Evolutionary conservation across 495 filamentous ascomycete species (phyloP), one percentile per base, ranked within the genome.

Genomic region (Barbatosphaeria neglecta): DNA sequence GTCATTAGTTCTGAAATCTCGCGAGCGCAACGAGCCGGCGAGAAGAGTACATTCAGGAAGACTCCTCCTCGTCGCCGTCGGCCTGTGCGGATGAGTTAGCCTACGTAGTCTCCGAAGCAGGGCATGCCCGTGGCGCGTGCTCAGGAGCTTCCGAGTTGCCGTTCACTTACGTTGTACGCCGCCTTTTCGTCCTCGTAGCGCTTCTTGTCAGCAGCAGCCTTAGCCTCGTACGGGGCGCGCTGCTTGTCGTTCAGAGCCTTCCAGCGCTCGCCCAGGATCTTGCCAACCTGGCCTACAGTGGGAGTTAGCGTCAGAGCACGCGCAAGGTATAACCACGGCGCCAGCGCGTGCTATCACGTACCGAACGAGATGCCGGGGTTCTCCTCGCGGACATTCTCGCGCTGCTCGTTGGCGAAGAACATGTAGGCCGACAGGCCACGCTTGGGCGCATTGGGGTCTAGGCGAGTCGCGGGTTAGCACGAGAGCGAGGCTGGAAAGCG

Each of bases 331-430:
- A n/a, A n/a, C 31, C 16, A 6, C 31, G 3, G 31, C 13, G 10
- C 15, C 3, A 35, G 28, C 15, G 3, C 1, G 19, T n/a, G 15
- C 39, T 15, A 22, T 23, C 13, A 41, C 39, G 6, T 83, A 95
- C 88, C 92, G 68, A 99, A 99, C 47, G 81, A 81, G 71, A 99
- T 95, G 48, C 90, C 90, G 5, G 93, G 90, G 76, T 99, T 97
- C 69, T 99, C 92, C 62, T 93, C 86, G 60, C 90, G 86, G 55
- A 99, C 92, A 65, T 92, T 94, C 56, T 97, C 92, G 55, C 92
- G 89, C 67, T 95, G 85, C 65, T 97, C 93, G 58, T 97, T 97
- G 77, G 92, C 92, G 64, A 99, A 99, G 81, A 97, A 99, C 92
- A 99, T 99, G 80, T 99, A 99, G 43, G 93, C 92, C 18, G 92